Base-by-base conservation (phyloP, 257 asterid species). In the Solanum lignicaule region DNA sequence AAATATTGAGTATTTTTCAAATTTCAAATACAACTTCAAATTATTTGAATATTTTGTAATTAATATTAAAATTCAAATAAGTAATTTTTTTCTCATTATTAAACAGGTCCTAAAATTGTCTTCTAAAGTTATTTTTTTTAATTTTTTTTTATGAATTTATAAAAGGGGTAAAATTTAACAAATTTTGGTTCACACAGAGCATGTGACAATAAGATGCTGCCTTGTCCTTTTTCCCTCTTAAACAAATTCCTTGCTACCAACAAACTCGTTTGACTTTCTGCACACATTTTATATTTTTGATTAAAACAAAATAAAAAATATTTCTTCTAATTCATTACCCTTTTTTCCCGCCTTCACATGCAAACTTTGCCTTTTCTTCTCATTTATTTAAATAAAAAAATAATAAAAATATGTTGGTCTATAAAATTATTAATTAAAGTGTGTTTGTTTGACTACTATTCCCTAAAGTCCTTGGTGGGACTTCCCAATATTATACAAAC, bases 181-280 rank as follows among this genome's bases (percentile, higher is more conserved):
- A 86, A 43, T 7, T 12, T 73, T 41, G 52, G 46, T 81, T 83
- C 88, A 89, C 89, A 36, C 87, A 62, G 7, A 85, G 58, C 86
- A 87, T 89, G 91, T 89, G 91, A 89, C 48, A 33, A 87, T 78
- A 87, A 89, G 86, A 89, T 89, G 87, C 79, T 13, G 84, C 88
- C 76, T 86, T 86, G 90, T 86, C 90, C 85, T 86, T 68, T 69
- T 88, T 7, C 18, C 41, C 33, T 36, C 88, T 41, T 14, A n/a
- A 48, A 48, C 13, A 72, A 88, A 39, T 86, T 79, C 87, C 38
- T 33, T 84, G 58, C 68, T 86, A 79, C 87, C 85, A 86, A 87
- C 89, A 68, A 88, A 86, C 88, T 79, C 87, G 3, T 87, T 89
- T 89, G 91, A 89, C 91, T 89, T 78, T 78, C 83, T 76, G 33